Evolutionary conservation across 164 flowering plant genomes (phyloP), one percentile per base, ranked within the genome.

Genomic region (Umbilicus rupestris): DNA sequence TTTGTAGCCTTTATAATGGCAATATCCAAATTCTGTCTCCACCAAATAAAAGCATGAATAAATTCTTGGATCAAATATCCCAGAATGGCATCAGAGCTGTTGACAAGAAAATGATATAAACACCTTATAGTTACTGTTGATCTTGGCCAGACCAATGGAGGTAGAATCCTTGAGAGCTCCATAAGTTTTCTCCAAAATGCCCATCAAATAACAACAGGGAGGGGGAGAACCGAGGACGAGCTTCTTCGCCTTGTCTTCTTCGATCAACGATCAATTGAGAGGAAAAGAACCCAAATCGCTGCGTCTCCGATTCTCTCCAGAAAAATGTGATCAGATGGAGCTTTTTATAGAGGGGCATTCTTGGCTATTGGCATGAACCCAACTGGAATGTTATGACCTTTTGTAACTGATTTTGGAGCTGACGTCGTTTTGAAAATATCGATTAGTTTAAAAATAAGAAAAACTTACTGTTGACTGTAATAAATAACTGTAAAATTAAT

Each of bases 91-190:
- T n/a, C n/a, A n/a, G n/a, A n/a, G n/a, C n/a, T n/a, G n/a, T n/a
- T n/a, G n/a, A n/a, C n/a, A n/a, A n/a, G n/a, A n/a, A n/a, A n/a
- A n/a, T n/a, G n/a, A n/a, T n/a, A n/a, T n/a, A n/a, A n/a, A n/a
- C n/a, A 88, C 98, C 93, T 85, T 87, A 86, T 74, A 87, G 60
- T 87, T 96, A 74, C 93, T 87, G 68, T 90, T 92, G 78, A 92
- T 87, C 74, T 90, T 86, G 47, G 96, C 96, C 6, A 92, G 82
- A 67, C 98, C 96, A 69, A 90, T 93, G 69, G 73, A 85, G 72
- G 98, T 92, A 63, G 88, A 78, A 72, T 92, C 98, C 71, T 92
- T 92, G 66, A 92, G 78, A 55, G 98, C 90, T 24, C 98, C 97
- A 67, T 84, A 87, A 35, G 96, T 96, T 72, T 87, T 90, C 49